phyloP scores from a whole-genome alignment of 1,284 basidiomycete species.

The Moniliophthora roreri region DNA sequence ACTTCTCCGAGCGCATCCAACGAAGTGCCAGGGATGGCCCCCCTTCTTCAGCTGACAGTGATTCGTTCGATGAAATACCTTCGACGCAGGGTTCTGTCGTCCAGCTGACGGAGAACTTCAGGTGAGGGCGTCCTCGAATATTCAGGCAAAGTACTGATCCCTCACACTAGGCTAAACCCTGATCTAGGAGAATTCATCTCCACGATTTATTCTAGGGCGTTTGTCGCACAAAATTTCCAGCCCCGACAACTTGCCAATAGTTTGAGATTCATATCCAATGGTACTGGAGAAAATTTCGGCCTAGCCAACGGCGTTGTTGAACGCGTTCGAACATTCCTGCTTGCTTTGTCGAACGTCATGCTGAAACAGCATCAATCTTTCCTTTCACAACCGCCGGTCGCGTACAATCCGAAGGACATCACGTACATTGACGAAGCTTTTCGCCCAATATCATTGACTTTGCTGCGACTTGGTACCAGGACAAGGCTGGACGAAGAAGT shows the following conservation, averaged over 20 bases:
- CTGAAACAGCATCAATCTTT: slow-evolving; percentile 32
- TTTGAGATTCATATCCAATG: slow-evolving; percentile 27
- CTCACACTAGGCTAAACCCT: slow-evolving; percentile 38
- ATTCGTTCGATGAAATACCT: slow-evolving; percentile 6
- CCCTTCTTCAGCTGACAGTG: slow-evolving; percentile 13
- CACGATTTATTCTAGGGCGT: slow-evolving; percentile 45
- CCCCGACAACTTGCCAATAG: slow-evolving; percentile 35
- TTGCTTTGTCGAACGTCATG: slow-evolving; percentile 40
- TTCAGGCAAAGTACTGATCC: neutral
- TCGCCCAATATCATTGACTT: slow-evolving; percentile 39
- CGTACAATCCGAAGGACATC: neutral
- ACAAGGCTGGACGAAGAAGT: slow-evolving; percentile 27
- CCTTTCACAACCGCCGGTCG: slow-evolving; percentile 28
- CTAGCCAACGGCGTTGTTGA: slow-evolving; percentile 25
- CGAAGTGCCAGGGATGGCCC: slow-evolving; percentile 17
- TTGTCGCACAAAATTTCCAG: slow-evolving; percentile 46
- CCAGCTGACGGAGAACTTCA: slow-evolving; percentile 49
- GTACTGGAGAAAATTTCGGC: slow-evolving; percentile 18
- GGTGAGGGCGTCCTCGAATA: slow-evolving; percentile 23
- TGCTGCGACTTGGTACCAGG: slow-evolving; percentile 35
- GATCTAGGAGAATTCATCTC: slow-evolving; percentile 51
- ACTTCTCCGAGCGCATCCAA: slow-evolving; percentile 18
- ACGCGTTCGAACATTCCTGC: slow-evolving; percentile 31
- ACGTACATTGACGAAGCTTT: slow-evolving; percentile 17
- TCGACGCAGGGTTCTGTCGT: slow-evolving; percentile 37